phyloP scores from a whole-genome alignment of 2,329 filamentous ascomycete species.

The Penicillium sp. region DNA sequence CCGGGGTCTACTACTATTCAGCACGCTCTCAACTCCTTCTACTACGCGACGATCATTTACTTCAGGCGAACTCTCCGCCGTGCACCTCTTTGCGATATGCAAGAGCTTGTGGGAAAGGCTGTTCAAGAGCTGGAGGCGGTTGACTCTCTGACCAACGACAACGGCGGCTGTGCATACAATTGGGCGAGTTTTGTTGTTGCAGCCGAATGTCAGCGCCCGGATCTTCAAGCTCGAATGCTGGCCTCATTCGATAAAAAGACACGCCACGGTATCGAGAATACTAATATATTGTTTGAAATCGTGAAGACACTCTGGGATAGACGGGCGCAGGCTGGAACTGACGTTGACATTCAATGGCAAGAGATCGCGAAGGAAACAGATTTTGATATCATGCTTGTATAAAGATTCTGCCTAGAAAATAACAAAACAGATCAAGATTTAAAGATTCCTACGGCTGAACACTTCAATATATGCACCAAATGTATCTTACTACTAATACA shows the following conservation, averaged over 20 bases:
- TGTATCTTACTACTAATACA: too few species aligned
- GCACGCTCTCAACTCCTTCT: slow-evolving; percentile 39
- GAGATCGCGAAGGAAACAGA: slow-evolving; percentile 38
- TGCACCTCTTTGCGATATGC: slow-evolving; percentile 27
- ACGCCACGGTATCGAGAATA: slow-evolving; percentile 41
- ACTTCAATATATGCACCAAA: too few species aligned
- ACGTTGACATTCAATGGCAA: slow-evolving; percentile 35
- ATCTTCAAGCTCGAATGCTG: slow-evolving; percentile 35
- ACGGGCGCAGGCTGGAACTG: slow-evolving; percentile 17
- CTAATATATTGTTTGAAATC: slow-evolving; percentile 37
- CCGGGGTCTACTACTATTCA: slow-evolving; percentile 24
- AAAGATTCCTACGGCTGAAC: too few species aligned
- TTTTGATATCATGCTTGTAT: slow-evolving; percentile 40
- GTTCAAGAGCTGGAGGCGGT: slow-evolving; percentile 38
- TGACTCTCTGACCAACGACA: slow-evolving; percentile 31
- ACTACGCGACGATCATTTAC: slow-evolving; percentile 41
- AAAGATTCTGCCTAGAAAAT: neutral
- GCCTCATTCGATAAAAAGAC: slow-evolving; percentile 37
- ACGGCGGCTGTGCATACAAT: slow-evolving; percentile 39
- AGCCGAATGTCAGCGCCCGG: slow-evolving; percentile 35
- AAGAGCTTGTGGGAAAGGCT: slow-evolving; percentile 37
- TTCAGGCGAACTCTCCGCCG: slow-evolving; percentile 39
- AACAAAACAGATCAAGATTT: neutral
- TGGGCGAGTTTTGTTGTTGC: slow-evolving; percentile 43
- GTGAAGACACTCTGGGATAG: slow-evolving; percentile 37